Conservation (phyloP, 78 protist genomes). For the Polysphondylium violaceum region DNA sequence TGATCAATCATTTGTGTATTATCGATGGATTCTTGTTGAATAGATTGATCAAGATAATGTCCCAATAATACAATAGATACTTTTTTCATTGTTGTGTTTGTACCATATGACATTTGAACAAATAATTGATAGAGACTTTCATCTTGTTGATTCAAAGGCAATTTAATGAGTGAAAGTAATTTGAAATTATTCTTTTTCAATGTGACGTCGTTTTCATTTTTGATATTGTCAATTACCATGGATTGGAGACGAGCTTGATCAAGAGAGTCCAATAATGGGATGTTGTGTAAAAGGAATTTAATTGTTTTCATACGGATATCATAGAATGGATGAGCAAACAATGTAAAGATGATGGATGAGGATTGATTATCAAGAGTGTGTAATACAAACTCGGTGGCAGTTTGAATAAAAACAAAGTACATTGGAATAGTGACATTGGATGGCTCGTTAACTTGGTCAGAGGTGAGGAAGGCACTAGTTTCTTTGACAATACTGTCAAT, state of each 20-base stretch:
- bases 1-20: background rate
- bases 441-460: background rate
- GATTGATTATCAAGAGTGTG: background rate
- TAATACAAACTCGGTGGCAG: background rate
- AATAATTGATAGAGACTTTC: conserved; percentile 5
- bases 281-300: conserved; percentile 36
- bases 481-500: background rate
- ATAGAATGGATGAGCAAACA: conserved; percentile 22
- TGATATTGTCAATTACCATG: conserved; percentile 1
- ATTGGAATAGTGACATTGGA: background rate
- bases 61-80: conserved; percentile 65
- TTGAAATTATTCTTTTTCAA: conserved; percentile 27
- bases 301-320: conserved; percentile 39
- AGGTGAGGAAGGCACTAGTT: background rate
- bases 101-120: background rate
- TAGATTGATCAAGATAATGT: conserved; percentile 33
- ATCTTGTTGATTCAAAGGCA: background rate
- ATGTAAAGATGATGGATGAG: background rate
- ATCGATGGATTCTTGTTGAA: background rate
- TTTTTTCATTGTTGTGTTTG: conserved; percentile 29
- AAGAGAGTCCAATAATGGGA: background rate
- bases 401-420: conserved; percentile 17
- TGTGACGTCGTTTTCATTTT: conserved; percentile 12
- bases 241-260: conserved; percentile 38
- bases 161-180: background rate